Evolutionary conservation across 495 filamentous ascomycete genomes (phyloP), one percentile per base, ranked within the genome.

Genomic region (Trichoderma asperelloides): DNA sequence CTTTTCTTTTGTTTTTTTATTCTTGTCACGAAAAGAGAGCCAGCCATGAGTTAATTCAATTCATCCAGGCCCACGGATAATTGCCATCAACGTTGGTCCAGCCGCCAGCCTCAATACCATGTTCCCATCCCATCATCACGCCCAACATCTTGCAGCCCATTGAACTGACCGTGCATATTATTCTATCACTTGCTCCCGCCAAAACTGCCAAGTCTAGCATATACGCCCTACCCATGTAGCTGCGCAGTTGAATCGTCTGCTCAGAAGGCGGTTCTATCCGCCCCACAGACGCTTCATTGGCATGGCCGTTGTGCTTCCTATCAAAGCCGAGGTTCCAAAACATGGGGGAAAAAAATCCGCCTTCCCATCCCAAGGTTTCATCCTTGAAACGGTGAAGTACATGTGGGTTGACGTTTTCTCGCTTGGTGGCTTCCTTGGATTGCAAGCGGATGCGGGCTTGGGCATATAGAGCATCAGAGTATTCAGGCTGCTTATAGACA

Each of bases 121-220:
- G 81, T 23, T 91, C 87, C 90, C 90, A 92, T 1, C 89, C 89
- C 88, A 91, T 86, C 81, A 92, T 87, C 63, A 93, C 88, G 25
- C 85, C 90, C 62, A 93, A 69, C 62, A 93, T 55, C 28, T 87
- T 77, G 70, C 90, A 93, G 3, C 85, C 86, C 69, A 82, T 80
- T 63, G 85, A 81, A 63, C 86, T 87, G 39, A 89, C 87, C 12
- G 84, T 86, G 70, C 89, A 92, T 2, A 92, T 81, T 16, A 91
- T 79, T 15, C 73, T 79, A 71, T 89, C 87, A 62, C 86, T 87
- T 43, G 77, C 78, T 39, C 76, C 74, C 7, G 85, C 86, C 28
- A 93, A 71, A 33, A 92, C 87, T 23, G 86, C 83, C 62, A 93
- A 70, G 73, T 93, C 90, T 70, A 90, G 79, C 68, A 89, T 71